Base-by-base conservation (phyloP, 2,329 filamentous ascomycete species). In the Penicillium paneum region DNA sequence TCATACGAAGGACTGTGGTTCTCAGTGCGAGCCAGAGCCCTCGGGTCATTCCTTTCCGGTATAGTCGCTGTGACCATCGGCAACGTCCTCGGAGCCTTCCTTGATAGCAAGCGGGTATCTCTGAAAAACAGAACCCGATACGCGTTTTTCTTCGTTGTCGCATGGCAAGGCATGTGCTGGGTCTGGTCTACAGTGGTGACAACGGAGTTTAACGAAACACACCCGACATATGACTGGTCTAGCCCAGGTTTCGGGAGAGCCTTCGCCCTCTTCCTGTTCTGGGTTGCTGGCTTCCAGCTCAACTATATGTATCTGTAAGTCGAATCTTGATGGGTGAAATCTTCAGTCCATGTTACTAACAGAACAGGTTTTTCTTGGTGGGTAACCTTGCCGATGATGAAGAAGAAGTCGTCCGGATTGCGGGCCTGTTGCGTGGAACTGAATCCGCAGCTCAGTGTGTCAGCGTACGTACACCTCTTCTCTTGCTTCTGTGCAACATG, bases 371-470 rank as follows among this genome's bases (percentile, higher is more conserved):
- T 73, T 90, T 90, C 64, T 76, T 90, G 55, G 81, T 90, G 10
- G 80, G 83, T 4, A 85, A 89, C 61, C 68, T 91, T 3, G 85
- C 88, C 1, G 70, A 76, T 5, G 76, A 79, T 6, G 79, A 88
- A 47, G 78, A 80, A 24, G 83, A 91, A 60, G 80, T 90, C 1
- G 81, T 91, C 40, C 81, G 87, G 0, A 85, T 87, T 63, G 82
- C 87, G 0, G 86, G 85, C 0, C 71, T 91, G 12, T 75, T 91
- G 3, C 79, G 87, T 52, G 88, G 85, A 1, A 88, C 85, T 0
- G 87, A 91, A 70, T 89, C 85, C 1, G 88, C 85, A 0, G 87
- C 85, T 74, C 88, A 91, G 67, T 87, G 87, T 7, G 72, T 91
- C 15, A 88, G 85, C 63, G 76, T 79, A 64, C 62, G 76, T 71